phyloP scores from a whole-genome alignment of 805 yeast genomes.

The Saturnispora kantuleensis region DNA sequence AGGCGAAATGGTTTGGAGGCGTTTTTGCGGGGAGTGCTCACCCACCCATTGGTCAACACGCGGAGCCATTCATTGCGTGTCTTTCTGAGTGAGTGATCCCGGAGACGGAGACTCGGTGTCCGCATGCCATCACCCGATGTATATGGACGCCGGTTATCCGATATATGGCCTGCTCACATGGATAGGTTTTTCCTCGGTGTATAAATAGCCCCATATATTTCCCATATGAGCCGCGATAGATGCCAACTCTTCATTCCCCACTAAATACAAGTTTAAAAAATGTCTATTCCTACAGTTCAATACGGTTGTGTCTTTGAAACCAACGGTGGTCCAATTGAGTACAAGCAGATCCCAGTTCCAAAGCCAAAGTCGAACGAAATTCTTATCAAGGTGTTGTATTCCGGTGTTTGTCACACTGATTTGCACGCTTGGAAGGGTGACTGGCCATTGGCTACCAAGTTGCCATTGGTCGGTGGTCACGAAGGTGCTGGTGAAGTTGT shows the following conservation, averaged over 20 bases:
- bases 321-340: constrained; percentile 48
- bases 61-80: constrained; percentile 61
- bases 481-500: constrained; percentile 82
- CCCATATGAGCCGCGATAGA: too few species aligned
- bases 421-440: constrained; percentile 88
- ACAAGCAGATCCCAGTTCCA: constrained; percentile 69
- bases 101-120: too few species aligned
- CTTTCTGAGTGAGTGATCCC: constrained; percentile 46
- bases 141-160: too few species aligned
- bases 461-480: constrained; percentile 75
- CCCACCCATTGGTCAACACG: constrained; percentile 88
- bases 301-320: constrained; percentile 59
- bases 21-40: constrained; percentile 70
- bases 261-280: not conserved
- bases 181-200: too few species aligned
- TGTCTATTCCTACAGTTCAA: constrained; percentile 49
- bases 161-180: too few species aligned
- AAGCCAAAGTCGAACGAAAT: constrained; percentile 63
- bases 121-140: too few species aligned
- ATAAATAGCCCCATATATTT: too few species aligned
- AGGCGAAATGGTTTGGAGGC: constrained; percentile 77
- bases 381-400: constrained; percentile 64
- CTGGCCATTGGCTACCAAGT: constrained; percentile 66
- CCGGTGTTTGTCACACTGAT: constrained; percentile 89
- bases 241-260: not conserved